Percentiles rank a stretch among this genome's conserved stretches.
Evolutionary conservation across 2,329 filamentous ascomycete genomes (phyloP).

Genomic region (Dryadomyces quercus-mongolicae): DNA sequence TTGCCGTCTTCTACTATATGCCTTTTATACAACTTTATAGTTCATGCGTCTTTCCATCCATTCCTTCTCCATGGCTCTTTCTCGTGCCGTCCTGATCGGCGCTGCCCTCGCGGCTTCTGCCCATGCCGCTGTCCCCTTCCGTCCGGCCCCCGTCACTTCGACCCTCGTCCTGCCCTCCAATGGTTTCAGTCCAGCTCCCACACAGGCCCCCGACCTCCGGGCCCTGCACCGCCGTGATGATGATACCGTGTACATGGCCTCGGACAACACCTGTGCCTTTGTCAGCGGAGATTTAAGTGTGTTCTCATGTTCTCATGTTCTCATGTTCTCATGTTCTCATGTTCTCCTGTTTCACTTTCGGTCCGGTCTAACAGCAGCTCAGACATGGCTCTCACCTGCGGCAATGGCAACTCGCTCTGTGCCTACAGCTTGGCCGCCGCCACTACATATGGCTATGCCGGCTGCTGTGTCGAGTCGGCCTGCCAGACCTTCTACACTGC

Average conservation of each 20-base stretch:
- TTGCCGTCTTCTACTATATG: too few species aligned
- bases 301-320: too few species aligned
- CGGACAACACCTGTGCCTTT: constrained; percentile 13
- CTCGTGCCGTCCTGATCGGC: neutral
- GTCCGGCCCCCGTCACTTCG: neutral
- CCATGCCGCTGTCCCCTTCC: neutral
- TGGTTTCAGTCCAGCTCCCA: constrained; percentile 5
- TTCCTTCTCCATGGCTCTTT: neutral
- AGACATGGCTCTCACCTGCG: constrained; percentile 3
- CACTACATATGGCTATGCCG: constrained; percentile 6
- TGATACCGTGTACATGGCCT: constrained; percentile 8
- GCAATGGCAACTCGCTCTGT: constrained; percentile 2
- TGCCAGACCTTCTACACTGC: constrained; percentile 7
- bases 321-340: too few species aligned
- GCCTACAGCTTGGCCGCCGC: constrained; percentile 3
- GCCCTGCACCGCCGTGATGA: neutral
- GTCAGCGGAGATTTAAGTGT: constrained; percentile 3
- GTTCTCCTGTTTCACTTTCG: too few species aligned
- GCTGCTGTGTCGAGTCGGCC: constrained; percentile 7
- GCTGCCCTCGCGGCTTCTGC: constrained; percentile 5
- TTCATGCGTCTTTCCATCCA: too few species aligned
- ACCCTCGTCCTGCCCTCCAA: constrained; percentile 1
- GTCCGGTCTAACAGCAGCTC: too few species aligned
- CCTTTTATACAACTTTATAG: too few species aligned
- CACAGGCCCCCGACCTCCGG: constrained; percentile 3